phyloP scores from a whole-genome alignment of 2,329 filamentous ascomycete species.

The Penicillium sp. region DNA sequence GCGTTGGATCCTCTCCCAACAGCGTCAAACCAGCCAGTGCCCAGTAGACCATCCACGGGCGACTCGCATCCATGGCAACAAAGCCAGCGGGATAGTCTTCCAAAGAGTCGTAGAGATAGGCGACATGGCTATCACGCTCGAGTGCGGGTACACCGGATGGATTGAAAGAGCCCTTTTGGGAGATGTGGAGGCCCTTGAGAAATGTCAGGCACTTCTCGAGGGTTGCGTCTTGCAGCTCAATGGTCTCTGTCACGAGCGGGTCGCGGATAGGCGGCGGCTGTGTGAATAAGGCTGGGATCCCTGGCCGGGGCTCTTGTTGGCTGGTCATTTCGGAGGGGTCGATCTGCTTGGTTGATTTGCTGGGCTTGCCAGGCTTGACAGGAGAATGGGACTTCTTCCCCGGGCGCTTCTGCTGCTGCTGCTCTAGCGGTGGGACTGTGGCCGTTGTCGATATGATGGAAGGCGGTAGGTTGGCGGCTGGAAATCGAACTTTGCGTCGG shows the following conservation, averaged over 20 bases:
- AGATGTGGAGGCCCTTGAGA: slow-evolving; percentile 55
- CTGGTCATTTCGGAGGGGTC: slow-evolving; percentile 23
- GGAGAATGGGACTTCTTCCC: slow-evolving; percentile 11
- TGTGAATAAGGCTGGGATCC: slow-evolving; percentile 44
- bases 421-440: neutral
- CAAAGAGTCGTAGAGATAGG: slow-evolving; percentile 53
- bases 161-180: slow-evolving; percentile 62
- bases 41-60: slow-evolving; percentile 97
- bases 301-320: slow-evolving; percentile 24
- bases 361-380: neutral
- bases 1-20: slow-evolving; percentile 70
- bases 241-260: slow-evolving; percentile 66
- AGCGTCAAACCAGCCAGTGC: slow-evolving; percentile 73
- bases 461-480: slow-evolving; percentile 24
- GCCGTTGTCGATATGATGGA: slow-evolving; percentile 8
- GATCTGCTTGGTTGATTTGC: neutral
- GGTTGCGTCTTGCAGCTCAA: slow-evolving; percentile 67
- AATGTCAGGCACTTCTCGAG: slow-evolving; percentile 69
- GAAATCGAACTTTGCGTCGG: slow-evolving; percentile 45
- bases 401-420: slow-evolving; percentile 13
- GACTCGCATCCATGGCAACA: slow-evolving; percentile 76
- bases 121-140: slow-evolving; percentile 60
- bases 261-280: slow-evolving; percentile 66
- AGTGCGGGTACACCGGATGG: slow-evolving; percentile 72
- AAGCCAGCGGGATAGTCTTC: slow-evolving; percentile 68